Percentiles rank a stretch among this genome's conserved stretches.
phyloP scores from a whole-genome alignment of 2,329 filamentous ascomycete species.

The Phialocephala subalpina region DNA sequence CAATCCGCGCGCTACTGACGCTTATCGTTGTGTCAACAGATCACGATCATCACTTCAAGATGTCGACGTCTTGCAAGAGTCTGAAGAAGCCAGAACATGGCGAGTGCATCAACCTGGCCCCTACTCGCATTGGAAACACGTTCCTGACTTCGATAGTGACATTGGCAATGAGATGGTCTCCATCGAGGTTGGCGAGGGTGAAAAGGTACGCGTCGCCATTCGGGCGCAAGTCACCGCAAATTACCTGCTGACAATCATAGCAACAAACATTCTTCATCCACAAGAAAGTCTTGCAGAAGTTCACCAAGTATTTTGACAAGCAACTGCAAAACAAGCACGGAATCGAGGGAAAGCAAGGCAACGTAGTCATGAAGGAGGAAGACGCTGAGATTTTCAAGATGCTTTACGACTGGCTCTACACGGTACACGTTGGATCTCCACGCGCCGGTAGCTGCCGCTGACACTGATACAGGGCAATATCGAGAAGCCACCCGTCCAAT shows the following conservation, averaged over 20 bases:
- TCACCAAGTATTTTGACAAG: slow-evolving; percentile 26
- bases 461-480: slow-evolving; percentile 2
- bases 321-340: slow-evolving; percentile 15
- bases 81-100: slow-evolving; percentile 25
- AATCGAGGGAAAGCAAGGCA: slow-evolving; percentile 18
- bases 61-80: slow-evolving; percentile 27
- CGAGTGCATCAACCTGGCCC: slow-evolving; percentile 14
- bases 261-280: slow-evolving; percentile 27
- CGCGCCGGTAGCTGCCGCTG: not conserved
- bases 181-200: slow-evolving; percentile 9
- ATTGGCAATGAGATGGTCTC: slow-evolving; percentile 16
- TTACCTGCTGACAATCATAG: slow-evolving; percentile 15
- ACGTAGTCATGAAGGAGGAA: slow-evolving; percentile 26
- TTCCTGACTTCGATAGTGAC: not conserved
- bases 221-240: no score
- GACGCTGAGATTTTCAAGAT: slow-evolving; percentile 23
- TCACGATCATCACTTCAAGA: not conserved
- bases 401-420: slow-evolving; percentile 30
- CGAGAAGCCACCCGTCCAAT: slow-evolving; percentile 14
- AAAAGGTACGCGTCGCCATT: not conserved
- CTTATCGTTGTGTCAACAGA: not conserved
- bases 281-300: slow-evolving; percentile 25
- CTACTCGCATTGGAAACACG: not conserved
- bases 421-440: not conserved
- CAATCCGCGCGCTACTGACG: not conserved